phyloP scores from a whole-genome alignment of 176 grass and related monocot genomes.

The Aegilops sharonensis region DNA sequence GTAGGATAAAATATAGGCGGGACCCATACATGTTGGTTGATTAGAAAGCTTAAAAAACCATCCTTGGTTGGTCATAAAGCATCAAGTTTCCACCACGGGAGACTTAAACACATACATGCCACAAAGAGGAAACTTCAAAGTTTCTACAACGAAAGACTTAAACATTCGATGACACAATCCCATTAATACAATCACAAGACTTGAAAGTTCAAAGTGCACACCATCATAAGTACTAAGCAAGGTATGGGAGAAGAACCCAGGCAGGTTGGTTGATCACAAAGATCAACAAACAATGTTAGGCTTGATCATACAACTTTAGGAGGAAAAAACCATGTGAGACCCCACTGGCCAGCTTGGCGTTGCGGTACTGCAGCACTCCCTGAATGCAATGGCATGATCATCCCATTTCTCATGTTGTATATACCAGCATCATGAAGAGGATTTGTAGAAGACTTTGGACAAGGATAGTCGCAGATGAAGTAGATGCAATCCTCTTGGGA shows the following conservation, averaged over 20 bases:
- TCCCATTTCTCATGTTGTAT: neutral
- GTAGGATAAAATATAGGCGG: no score
- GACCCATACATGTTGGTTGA: no score
- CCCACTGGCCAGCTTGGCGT: neutral
- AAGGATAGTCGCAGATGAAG: constrained; percentile 6
- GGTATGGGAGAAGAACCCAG: neutral
- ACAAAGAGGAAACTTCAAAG: neutral
- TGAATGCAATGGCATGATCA: neutral
- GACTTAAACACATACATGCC: no score
- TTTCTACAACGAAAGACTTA: neutral
- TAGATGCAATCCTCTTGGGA: constrained; percentile 7
- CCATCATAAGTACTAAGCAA: neutral
- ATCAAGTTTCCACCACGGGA: no score
- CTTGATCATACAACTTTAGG: neutral
- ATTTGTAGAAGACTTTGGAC: fast-evolving
- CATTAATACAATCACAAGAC: neutral
- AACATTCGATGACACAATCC: neutral
- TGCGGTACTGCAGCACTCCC: neutral
- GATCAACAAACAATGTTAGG: no score
- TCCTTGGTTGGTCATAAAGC: no score
- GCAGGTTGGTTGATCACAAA: neutral
- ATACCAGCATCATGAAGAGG: neutral
- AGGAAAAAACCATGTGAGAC: constrained; percentile 2
- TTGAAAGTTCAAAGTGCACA: neutral
- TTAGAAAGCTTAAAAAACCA: no score